Evolutionary conservation across 2,329 filamentous ascomycete genomes (phyloP).

Genomic region (Ascochyta pisi): DNA sequence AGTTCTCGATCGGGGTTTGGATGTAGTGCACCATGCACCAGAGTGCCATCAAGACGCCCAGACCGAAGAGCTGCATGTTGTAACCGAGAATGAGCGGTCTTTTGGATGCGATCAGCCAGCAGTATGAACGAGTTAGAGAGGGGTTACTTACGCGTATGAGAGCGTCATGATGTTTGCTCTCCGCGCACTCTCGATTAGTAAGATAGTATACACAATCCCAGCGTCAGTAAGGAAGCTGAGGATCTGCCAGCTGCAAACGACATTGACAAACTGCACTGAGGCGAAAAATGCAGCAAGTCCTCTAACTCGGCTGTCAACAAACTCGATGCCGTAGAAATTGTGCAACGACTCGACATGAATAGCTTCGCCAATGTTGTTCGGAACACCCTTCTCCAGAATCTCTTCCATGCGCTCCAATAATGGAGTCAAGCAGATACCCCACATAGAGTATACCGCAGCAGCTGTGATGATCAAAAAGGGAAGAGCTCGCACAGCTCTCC

Average conservation of each 20-base stretch:
- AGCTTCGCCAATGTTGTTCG: constrained; percentile 15
- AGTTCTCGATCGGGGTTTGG: constrained; percentile 22
- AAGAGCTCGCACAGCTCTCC: constrained; percentile 15
- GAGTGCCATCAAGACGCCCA: constrained; percentile 17
- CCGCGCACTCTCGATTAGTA: constrained; percentile 22
- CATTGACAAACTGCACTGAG: constrained; percentile 21
- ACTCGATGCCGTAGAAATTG: constrained; percentile 19
- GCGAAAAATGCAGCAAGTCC: constrained; percentile 18
- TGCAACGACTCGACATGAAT: constrained; percentile 6
- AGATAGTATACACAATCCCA: constrained; percentile 17
- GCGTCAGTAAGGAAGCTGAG: constrained; percentile 21
- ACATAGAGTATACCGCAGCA: constrained; percentile 18
- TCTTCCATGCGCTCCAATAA: constrained; percentile 4
- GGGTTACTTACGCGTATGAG: constrained; percentile 10
- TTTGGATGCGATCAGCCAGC: background rate
- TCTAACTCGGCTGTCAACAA: constrained; percentile 19
- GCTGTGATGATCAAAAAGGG: constrained; percentile 18
- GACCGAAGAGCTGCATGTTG: constrained; percentile 20
- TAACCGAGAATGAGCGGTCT: constrained; percentile 22
- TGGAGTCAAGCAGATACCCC: constrained; percentile 1
- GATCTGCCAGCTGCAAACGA: constrained; percentile 18
- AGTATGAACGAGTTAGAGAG: background rate
- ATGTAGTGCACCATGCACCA: constrained; percentile 23
- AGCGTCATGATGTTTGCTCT: constrained; percentile 19
- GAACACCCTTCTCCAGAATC: constrained; percentile 11